A percentile compares a stretch with the other conserved stretches of the same genome.
Conservation (phyloP, 345 rosid genomes). For the Hibiscus syriacus region DNA sequence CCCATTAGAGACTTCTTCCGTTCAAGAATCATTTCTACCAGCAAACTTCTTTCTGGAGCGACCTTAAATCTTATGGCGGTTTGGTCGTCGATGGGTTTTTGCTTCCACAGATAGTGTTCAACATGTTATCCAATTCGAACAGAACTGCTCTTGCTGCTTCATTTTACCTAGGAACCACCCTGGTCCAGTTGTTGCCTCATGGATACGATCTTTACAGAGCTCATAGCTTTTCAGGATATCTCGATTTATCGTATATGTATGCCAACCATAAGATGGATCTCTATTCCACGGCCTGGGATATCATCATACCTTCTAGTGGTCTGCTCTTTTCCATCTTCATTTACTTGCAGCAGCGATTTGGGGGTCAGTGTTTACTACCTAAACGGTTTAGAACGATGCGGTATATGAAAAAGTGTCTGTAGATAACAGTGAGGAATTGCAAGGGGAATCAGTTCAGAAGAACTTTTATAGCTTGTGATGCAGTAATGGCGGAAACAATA, state of each 20-base stretch:
- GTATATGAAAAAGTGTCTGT: slow-evolving; percentile 57
- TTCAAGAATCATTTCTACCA: slow-evolving; percentile 18
- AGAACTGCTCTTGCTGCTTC: slow-evolving; percentile 43
- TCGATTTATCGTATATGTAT: slow-evolving; percentile 57
- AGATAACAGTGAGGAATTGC: slow-evolving; percentile 28
- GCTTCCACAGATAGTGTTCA: slow-evolving; percentile 77
- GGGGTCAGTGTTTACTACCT: slow-evolving; percentile 58
- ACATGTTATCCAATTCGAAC: slow-evolving; percentile 39
- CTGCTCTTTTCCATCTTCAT: slow-evolving; percentile 46
- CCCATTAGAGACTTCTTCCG: background rate
- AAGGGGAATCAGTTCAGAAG: slow-evolving; percentile 10
- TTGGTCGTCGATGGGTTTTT: slow-evolving; percentile 69
- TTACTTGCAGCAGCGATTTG: slow-evolving; percentile 66
- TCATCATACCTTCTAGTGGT: slow-evolving; percentile 50
- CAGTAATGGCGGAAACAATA: background rate
- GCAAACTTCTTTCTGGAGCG: slow-evolving; percentile 48
- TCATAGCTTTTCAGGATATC: slow-evolving; percentile 42
- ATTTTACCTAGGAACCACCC: slow-evolving; percentile 55
- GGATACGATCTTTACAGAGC: slow-evolving; percentile 82
- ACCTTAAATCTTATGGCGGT: slow-evolving; percentile 66
- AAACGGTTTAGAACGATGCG: slow-evolving; percentile 37
- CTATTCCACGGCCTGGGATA: slow-evolving; percentile 81
- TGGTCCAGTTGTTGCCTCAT: slow-evolving; percentile 68
- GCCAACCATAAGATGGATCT: slow-evolving; percentile 73
- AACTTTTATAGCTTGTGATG: slow-evolving; percentile 6